Conservation (phyloP, 164 flowering plant genomes). For the Chloranthus sessilifolius region DNA sequence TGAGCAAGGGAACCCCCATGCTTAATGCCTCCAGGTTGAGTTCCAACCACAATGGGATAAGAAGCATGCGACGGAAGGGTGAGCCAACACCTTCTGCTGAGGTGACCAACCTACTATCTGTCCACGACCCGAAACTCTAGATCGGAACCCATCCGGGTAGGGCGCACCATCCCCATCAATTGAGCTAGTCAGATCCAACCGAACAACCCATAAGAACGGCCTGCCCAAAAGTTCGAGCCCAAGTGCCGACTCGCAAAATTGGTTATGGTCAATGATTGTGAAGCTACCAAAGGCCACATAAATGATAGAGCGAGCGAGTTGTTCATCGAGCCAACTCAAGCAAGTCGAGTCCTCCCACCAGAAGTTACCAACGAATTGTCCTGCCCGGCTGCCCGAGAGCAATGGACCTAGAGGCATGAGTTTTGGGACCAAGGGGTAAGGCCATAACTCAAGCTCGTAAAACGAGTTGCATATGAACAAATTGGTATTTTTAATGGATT, state of each 20-base stretch:
- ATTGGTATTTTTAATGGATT: neutral
- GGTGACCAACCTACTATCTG: constrained; percentile 52
- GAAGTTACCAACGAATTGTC: constrained; percentile 8
- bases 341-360: constrained; percentile 38
- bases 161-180: constrained; percentile 7
- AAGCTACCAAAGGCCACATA: constrained; percentile 52
- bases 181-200: constrained; percentile 17
- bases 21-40: constrained; percentile 41
- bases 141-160: constrained; percentile 32
- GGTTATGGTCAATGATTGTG: constrained; percentile 19
- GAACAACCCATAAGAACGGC: constrained; percentile 48
- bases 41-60: constrained; percentile 63
- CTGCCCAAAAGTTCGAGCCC: constrained; percentile 35
- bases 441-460: constrained; percentile 29
- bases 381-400: neutral
- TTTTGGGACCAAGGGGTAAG: neutral
- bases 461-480: constrained; percentile 23
- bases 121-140: constrained; percentile 23
- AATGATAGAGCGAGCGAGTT: constrained; percentile 29
- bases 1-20: constrained; percentile 44
- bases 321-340: constrained; percentile 37
- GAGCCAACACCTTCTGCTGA: constrained; percentile 33
- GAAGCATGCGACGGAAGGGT: constrained; percentile 48
- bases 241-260: constrained; percentile 38
- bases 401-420: constrained; percentile 1